These are phyloP conservation scores for Candida mattraensis DNA, from an alignment of 805 yeast genomes.

Conservation along the genomic window DNA sequence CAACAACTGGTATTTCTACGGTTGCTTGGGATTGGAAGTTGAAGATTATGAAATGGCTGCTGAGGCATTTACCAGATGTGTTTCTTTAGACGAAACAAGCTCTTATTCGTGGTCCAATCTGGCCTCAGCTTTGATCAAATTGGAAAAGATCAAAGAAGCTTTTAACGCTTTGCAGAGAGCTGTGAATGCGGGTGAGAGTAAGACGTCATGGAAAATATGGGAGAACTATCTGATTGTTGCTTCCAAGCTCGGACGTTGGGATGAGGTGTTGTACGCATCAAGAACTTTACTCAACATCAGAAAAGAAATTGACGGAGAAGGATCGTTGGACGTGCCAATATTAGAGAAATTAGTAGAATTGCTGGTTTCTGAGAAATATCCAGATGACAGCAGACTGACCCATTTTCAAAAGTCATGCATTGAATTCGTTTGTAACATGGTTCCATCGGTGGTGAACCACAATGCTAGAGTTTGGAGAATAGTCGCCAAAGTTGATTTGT, in stretches of 20 bases:
- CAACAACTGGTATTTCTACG: conserved; percentile 90
- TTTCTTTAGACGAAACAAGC: conserved; percentile 76
- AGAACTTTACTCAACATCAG: conserved; percentile 58
- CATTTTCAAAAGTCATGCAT: conserved; percentile 69
- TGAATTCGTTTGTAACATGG: conserved; percentile 64
- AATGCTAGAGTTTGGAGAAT: conserved; percentile 75
- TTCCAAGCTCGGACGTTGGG: conserved; percentile 81
- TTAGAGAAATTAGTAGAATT: conserved; percentile 71
- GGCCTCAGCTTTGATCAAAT: conserved; percentile 70
- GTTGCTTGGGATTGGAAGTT: conserved; percentile 81
- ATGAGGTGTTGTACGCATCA: conserved; percentile 78
- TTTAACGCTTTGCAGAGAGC: conserved; percentile 84
- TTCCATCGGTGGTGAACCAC: conserved; percentile 70
- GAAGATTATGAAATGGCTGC: conserved; percentile 74
- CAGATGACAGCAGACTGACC: conserved; percentile 37
- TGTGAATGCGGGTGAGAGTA: conserved; percentile 62
- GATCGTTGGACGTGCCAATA: conserved; percentile 70
- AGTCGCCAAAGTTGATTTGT: conserved; percentile 79
- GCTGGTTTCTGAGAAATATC: conserved; percentile 52
- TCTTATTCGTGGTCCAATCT: conserved; percentile 90
- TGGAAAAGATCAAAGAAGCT: conserved; percentile 72
- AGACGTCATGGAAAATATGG: conserved; percentile 86
- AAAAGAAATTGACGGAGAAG: conserved; percentile 57
- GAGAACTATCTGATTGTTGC: conserved; percentile 85
- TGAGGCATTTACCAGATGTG: conserved; percentile 90